These are phyloP conservation scores for Fagopyrum tataricum DNA, from an alignment of 148 eudicot species.

Conservation along the genomic window DNA sequence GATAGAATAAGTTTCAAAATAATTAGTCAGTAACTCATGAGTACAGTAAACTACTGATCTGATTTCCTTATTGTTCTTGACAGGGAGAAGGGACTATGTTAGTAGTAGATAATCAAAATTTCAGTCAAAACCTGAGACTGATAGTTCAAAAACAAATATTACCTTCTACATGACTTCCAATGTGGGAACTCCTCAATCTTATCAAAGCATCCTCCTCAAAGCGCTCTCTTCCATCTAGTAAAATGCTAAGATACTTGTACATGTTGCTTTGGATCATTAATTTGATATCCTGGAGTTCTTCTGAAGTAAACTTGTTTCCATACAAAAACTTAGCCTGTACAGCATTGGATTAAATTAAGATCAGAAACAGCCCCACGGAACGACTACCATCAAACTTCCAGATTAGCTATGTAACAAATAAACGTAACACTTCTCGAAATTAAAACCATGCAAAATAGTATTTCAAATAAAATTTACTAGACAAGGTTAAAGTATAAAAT, in stretches of 20 bases:
- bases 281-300: slow-evolving; percentile 83
- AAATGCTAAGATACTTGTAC: slow-evolving; percentile 80
- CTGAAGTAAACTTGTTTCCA: slow-evolving; percentile 65
- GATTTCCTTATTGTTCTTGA: not conserved
- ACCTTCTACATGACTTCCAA: slow-evolving; percentile 14
- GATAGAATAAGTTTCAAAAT: not conserved
- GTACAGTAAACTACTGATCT: not conserved
- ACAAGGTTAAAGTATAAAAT: slow-evolving; percentile 5
- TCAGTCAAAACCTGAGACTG: not conserved
- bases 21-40: not conserved
- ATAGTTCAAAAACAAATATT: not conserved
- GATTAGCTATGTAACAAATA: not conserved
- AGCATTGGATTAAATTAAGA: not conserved
- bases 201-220: slow-evolving; percentile 76
- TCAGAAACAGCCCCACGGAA: not conserved
- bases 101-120: not conserved
- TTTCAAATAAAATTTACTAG: not conserved
- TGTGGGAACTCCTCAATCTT: slow-evolving; percentile 24
- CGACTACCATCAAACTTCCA: not conserved
- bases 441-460: not conserved
- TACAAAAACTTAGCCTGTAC: slow-evolving; percentile 85
- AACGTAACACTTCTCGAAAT: not conserved
- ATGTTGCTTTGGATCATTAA: slow-evolving; percentile 95
- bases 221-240: slow-evolving; percentile 92
- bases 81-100: not conserved